Conservation (phyloP, 2,329 filamentous ascomycete genomes). For the Sporothrix brunneoviolacea region DNA sequence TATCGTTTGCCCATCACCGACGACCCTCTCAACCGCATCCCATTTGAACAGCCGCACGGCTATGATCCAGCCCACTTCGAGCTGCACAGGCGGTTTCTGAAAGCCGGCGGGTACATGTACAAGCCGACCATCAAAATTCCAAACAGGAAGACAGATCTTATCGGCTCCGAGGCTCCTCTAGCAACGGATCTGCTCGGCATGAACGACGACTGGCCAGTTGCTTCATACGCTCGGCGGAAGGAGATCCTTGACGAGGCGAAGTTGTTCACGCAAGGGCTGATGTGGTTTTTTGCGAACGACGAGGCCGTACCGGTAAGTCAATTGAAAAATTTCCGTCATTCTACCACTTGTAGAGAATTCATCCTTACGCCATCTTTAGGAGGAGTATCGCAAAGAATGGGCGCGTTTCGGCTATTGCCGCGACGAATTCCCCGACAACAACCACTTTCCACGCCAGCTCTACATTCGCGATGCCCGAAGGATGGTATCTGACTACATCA, state of each 20-base stretch:
- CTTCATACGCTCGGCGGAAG: not conserved
- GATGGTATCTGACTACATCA: slow-evolving; percentile 6
- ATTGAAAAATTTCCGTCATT: not conserved
- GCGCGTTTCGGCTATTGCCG: slow-evolving; percentile 5
- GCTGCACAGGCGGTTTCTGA: slow-evolving; percentile 6
- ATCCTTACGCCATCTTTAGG: not conserved
- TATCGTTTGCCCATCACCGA: slow-evolving; percentile 5
- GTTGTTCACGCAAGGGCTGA: not conserved
- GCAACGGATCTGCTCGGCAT: slow-evolving; percentile 3
- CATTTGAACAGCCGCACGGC: not conserved
- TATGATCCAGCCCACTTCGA: slow-evolving; percentile 4
- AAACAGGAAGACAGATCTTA: slow-evolving; percentile 1
- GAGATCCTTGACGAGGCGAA: not conserved
- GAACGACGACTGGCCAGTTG: slow-evolving; percentile 5
- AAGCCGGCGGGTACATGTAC: not conserved
- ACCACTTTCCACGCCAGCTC: slow-evolving; percentile 7
- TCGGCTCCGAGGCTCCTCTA: slow-evolving; percentile 4
- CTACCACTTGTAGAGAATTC: not conserved
- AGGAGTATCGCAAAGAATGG: not conserved
- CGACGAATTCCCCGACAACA: slow-evolving; percentile 7
- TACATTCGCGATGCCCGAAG: slow-evolving; percentile 5
- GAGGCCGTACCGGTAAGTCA: not conserved
- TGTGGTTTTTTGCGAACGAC: slow-evolving; percentile 10
- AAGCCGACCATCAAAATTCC: not conserved
- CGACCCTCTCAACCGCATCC: slow-evolving; percentile 3